Conservation (phyloP, 148 eudicot genomes). For the Chenopodium quinoa region DNA sequence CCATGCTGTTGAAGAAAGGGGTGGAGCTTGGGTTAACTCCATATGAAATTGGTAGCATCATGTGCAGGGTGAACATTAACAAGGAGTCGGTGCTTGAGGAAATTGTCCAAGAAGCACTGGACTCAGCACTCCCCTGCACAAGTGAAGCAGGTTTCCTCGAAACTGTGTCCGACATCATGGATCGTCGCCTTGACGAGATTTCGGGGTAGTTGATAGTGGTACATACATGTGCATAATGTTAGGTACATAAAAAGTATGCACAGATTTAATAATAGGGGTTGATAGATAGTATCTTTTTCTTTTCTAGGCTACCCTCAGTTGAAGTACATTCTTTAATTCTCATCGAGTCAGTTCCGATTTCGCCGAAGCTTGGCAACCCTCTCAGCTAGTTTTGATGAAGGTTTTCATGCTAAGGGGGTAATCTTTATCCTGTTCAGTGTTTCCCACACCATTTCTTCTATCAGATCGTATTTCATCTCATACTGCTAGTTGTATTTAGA, state of each 20-base stretch:
- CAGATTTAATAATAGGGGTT: slow-evolving; percentile 27
- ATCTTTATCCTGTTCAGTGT: slow-evolving; percentile 21
- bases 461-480: slow-evolving; percentile 16
- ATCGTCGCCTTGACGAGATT: slow-evolving; percentile 52
- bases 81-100: slow-evolving; percentile 64
- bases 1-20: slow-evolving; percentile 82
- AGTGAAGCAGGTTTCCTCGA: slow-evolving; percentile 66
- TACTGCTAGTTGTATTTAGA: neutral
- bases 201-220: slow-evolving; percentile 18
- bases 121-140: slow-evolving; percentile 50
- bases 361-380: slow-evolving; percentile 19
- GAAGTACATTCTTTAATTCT: slow-evolving; percentile 35
- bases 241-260: slow-evolving; percentile 31
- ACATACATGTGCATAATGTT: slow-evolving; percentile 30
- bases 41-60: slow-evolving; percentile 64
- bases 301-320: slow-evolving; percentile 13
- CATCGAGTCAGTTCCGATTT: slow-evolving; percentile 11
- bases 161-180: slow-evolving; percentile 58
- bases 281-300: slow-evolving; percentile 9
- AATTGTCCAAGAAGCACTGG: slow-evolving; percentile 60
- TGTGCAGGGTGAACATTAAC: slow-evolving; percentile 65
- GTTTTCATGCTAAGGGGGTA: slow-evolving; percentile 26
- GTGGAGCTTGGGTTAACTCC: slow-evolving; percentile 63
- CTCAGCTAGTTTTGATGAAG: slow-evolving; percentile 20
- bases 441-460: slow-evolving; percentile 3